These are phyloP conservation scores for Pseudogymnoascus sp. DNA, from an alignment of 2,329 filamentous ascomycete species.

Conservation along the genomic window DNA sequence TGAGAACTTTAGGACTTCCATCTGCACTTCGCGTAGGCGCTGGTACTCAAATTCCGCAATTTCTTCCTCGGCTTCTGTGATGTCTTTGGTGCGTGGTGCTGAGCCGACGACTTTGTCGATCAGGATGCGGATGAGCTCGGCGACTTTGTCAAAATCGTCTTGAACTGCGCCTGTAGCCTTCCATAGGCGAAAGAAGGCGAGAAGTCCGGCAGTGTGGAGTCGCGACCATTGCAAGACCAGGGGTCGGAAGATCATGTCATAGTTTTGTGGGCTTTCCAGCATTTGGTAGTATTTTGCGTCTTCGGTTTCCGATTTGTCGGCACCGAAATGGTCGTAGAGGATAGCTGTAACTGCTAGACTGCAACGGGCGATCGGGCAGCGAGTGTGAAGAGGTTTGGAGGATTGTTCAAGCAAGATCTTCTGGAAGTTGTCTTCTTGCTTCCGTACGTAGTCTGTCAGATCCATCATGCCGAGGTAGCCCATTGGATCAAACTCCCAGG, in stretches of 20 bases:
- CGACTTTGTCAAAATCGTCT: conserved; percentile 90
- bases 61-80: conserved; percentile 84
- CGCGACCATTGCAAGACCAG: conserved; percentile 88
- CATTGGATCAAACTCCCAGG: conserved; percentile 74
- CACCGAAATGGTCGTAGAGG: conserved; percentile 91
- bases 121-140: conserved; percentile 82
- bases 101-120: conserved; percentile 84
- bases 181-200: conserved; percentile 88
- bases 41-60: conserved; percentile 75
- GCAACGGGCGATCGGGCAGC: conserved; percentile 81
- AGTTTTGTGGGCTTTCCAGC: conserved; percentile 67
- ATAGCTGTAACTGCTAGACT: conserved; percentile 82
- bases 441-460: conserved; percentile 84
- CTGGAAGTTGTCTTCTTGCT: conserved; percentile 86
- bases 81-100: conserved; percentile 72
- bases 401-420: conserved; percentile 89
- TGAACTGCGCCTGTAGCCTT: conserved; percentile 77
- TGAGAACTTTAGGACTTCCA: conserved; percentile 82
- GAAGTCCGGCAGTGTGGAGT: conserved; percentile 76
- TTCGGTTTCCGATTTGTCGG: conserved; percentile 75
- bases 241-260: conserved; percentile 82
- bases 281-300: conserved; percentile 70
- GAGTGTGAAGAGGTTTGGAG: conserved; percentile 59
- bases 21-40: conserved; percentile 76
- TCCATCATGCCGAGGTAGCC: conserved; percentile 98